Base-by-base conservation (phyloP, 805 yeast genomes). In the Saccharomycopsis oosterbeekiorum region DNA sequence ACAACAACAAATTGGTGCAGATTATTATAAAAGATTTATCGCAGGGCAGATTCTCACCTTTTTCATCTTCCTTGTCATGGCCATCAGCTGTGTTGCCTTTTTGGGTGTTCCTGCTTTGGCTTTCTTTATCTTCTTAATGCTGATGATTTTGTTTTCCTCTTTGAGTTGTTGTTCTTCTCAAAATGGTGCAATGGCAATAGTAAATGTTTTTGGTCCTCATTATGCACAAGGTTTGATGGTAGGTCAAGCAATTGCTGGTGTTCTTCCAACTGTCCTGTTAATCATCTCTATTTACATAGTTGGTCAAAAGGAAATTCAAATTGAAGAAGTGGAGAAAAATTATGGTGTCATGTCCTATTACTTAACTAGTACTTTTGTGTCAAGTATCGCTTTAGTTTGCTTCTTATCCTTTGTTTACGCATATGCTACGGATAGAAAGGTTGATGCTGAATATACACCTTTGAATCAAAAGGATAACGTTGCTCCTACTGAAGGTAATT, bases 161-260 rank as follows among this genome's bases (percentile, higher is more conserved):
- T 67, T 86, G 57, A 96, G 96, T 15, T 84, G 94, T 1, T 85
- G 96, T 40, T 74, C 85, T 65, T 86, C 94, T 1, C 99, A 93
- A 68, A 93, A 89, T 68, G 97, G 97, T 12, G 79, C 88, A 9
- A 84, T 92, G 84, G 96, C 98, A 4, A 78, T 89, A 50, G 94
- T 86, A 2, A 88, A 89, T 67, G 83, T 86, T 0, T 77, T 84
- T 69, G 92, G 94, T 3, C 79, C 89, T 0, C 79, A 84, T 14
- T 88, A 82, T 70, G 92, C 96, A 11, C 97, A 94, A 68, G 96
- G 88, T 0, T 87, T 87, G 1, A 89, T 94, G 87, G 92, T 92
- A 2, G 99, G 99, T 1, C 97, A 93, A 71, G 97, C 96, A 0
- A 75, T 93, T 17, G 90, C 97, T 0, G 99, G 99, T 1, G 96